Evolutionary conservation across 208 protist species (phyloP), one percentile per base, ranked within the genome.

Genomic region (Angomonas ambiguus): DNA sequence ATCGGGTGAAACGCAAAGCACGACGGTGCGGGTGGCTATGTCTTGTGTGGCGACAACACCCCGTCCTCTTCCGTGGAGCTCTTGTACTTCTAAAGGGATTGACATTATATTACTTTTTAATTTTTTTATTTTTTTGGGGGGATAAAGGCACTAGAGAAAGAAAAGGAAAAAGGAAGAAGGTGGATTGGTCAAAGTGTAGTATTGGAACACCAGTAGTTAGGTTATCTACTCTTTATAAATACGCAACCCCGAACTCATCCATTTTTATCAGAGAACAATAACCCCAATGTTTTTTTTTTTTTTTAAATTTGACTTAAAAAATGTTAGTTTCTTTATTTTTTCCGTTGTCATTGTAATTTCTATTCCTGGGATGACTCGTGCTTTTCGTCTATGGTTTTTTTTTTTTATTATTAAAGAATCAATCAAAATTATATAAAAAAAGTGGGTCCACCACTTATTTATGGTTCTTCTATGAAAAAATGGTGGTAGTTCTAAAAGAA

Each of bases 1-100:
- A 67, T 89, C 83, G 2, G 86, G 83, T 1, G 60, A 71, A 1
- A 73, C 59, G 33, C 65, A 69, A 38, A 79, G 73, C 53, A 92
- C 71, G 11, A 74, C 58, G 31, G 69, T 51, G 18, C 79, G 77
- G 8, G 49, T 8, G 22, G 6, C 49, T 11, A 56, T 20, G 10
- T 11, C n/a, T 24, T 56, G 18, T 20, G 49, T 63, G 1, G 84
- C 84, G 31, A 91, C 71, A 22, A 94, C 78, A 27, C 85, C 84
- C 20, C 88, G 88, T 2, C 88, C 88, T 18, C 72, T 71, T 1
- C 67, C 51, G 32, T 68, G 66, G 18, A 62, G 11, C 27, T 56
- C n/a, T 20, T 56, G 18, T 20, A 25, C 49, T 20, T 56, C 49
- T 8, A 56, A 56, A 56, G 8, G 5, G 27, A 56, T 20, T 6